Base-by-base conservation (phyloP, 768 basidiomycete genomes). In the Lentinus tigrinus region DNA sequence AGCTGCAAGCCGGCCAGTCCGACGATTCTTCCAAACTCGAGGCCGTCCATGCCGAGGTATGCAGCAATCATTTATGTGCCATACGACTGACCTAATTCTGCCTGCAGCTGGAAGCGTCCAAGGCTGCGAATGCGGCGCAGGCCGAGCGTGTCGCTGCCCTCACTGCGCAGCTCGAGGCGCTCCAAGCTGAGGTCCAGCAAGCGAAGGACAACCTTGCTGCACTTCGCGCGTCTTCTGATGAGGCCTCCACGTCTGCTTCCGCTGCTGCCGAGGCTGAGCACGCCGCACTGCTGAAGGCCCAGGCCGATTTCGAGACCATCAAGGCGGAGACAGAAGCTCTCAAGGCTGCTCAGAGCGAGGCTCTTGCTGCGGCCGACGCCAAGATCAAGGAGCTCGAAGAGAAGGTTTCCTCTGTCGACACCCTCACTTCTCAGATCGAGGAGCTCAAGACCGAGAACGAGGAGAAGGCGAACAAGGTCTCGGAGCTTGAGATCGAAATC, bases 401-500 rank as follows among this genome's bases (percentile, higher is more conserved):
- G 27, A 81, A 81, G 57, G 75, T 74, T 13, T 72, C 78, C 4
- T 74, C 75, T 47, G 70, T 69, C 1, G 76, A 77, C 23, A 65
- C 69, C 7, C 76, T 90, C 21, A 73, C 78, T 51, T 63, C 75
- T 2, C 82, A 87, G 65, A 59, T 91, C 13, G 70, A 68, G 4
- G 73, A 72, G 31, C 75, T 91, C 59, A 84, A 82, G 69, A 69
- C 68, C 13, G 87, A 90, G 71, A 87, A 84, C 65, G 89, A 88
- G 65, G 90, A 91, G 57, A 84, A 75, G 40, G 81, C 85, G 9
- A 77, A 74, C 66, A 91, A 85, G 71, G 75, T 93, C 4, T 90
- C 89, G 0, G 91, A 94, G 65, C 76, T 92, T 24, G 92, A 94
- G 74, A 74, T 94, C 49, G 90, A 93, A 68, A 79, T 92, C 40